Percentiles rank a stretch among this genome's conserved stretches.
phyloP scores from a whole-genome alignment of 352 stramenopile species.

The Phytophthora sansomeana region DNA sequence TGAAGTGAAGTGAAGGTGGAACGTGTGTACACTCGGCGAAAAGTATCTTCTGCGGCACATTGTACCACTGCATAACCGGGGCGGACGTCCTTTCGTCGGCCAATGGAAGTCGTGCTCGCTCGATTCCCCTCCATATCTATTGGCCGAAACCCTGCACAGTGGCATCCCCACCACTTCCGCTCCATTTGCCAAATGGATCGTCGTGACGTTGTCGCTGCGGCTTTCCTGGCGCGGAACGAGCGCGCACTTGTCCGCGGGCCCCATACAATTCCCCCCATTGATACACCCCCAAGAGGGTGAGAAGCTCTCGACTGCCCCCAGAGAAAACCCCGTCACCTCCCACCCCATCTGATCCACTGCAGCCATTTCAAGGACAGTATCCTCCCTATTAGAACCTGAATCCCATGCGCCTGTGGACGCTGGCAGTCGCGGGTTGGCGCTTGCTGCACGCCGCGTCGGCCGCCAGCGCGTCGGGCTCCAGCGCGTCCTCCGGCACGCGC shows the following conservation, averaged over 20 bases:
- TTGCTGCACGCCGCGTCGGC: constrained; percentile 7
- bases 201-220: constrained; percentile 30
- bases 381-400: background rate
- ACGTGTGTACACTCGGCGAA: background rate
- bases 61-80: constrained; percentile 13
- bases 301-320: too few species aligned
- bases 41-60: constrained; percentile 27
- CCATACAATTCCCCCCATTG: constrained; percentile 8
- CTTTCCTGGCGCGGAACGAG: constrained; percentile 37
- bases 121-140: constrained; percentile 6
- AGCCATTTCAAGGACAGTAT: background rate
- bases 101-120: constrained; percentile 28
- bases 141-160: constrained; percentile 22
- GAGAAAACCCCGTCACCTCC: too few species aligned
- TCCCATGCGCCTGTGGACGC: constrained; percentile 26
- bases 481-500: constrained; percentile 36
- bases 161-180: background rate
- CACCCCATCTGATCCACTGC: constrained; percentile 14
- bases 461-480: constrained; percentile 22
- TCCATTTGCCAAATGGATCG: constrained; percentile 1
- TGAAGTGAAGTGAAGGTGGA: constrained; percentile 2
- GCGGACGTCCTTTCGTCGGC: constrained; percentile 24
- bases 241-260: constrained; percentile 29
- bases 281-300: constrained; percentile 2
- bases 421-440: constrained; percentile 15